phyloP scores from a whole-genome alignment of 1,284 basidiomycete species.

The Rhizoctonia solani region DNA sequence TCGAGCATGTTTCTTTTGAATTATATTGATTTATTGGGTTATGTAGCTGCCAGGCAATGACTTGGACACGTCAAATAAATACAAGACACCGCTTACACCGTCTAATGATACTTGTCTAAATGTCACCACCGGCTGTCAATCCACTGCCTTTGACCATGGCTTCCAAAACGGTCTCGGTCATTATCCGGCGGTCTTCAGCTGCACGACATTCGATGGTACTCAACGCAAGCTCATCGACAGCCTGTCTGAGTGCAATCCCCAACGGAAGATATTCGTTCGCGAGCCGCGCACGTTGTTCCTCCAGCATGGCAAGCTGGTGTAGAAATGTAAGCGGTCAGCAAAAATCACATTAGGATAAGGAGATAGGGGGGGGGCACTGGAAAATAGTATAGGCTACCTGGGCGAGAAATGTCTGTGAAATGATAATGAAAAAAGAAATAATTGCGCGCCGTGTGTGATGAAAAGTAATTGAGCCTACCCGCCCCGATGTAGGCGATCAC shows the following conservation, averaged over 20 bases:
- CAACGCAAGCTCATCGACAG: conserved; percentile 15
- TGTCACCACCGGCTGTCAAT: background rate
- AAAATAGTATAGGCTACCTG: background rate
- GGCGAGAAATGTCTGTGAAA: background rate
- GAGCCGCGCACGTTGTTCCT: conserved; percentile 17
- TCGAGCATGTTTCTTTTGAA: too few species aligned
- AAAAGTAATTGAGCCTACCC: background rate
- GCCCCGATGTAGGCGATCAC: background rate
- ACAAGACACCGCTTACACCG: too few species aligned
- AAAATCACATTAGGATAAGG: background rate
- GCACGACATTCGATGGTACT: conserved; percentile 18
- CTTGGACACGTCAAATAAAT: too few species aligned
- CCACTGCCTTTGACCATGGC: conserved; percentile 20
- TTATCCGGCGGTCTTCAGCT: conserved; percentile 17
- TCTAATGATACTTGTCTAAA: background rate
- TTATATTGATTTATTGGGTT: too few species aligned
- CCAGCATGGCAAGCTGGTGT: conserved; percentile 17
- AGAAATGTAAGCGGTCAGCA: background rate
- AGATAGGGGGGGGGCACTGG: background rate
- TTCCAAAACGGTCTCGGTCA: conserved; percentile 23
- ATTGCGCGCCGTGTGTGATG: background rate
- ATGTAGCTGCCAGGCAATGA: too few species aligned
- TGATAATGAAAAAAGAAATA: background rate
- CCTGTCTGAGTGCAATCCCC: conserved; percentile 20
- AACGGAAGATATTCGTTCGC: conserved; percentile 19